phyloP scores from a whole-genome alignment of 345 rosid species.

The Aurinia saxatilis region DNA sequence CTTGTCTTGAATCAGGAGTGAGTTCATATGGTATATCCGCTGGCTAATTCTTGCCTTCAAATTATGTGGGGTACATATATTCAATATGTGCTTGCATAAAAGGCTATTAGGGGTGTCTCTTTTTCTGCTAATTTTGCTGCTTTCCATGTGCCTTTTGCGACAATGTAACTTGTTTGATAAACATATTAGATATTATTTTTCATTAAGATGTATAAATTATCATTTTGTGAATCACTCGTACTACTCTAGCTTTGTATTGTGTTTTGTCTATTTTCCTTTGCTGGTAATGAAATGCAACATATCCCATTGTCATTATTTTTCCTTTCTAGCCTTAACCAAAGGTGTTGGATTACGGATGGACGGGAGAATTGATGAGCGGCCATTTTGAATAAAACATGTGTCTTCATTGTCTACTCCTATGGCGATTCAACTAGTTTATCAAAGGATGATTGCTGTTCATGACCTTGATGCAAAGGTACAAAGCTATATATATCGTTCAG shows the following conservation, averaged over 20 bases:
- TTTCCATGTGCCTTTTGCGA: background rate
- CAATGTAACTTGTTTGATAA: background rate
- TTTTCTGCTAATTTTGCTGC: background rate
- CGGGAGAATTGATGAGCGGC: conserved; percentile 86
- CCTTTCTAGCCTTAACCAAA: conserved; percentile 69
- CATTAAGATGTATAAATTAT: background rate
- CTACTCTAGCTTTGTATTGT: background rate
- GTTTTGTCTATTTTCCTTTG: background rate
- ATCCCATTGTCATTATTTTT: background rate
- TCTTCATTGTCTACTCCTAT: conserved; percentile 65
- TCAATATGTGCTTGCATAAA: background rate
- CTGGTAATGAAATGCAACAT: background rate
- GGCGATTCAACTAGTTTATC: conserved; percentile 76
- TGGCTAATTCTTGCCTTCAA: background rate
- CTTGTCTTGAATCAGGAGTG: background rate
- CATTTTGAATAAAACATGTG: conserved; percentile 73
- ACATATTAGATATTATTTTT: background rate
- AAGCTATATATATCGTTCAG: background rate
- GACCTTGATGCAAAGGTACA: conserved; percentile 63
- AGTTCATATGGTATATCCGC: background rate
- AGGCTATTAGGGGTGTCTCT: background rate
- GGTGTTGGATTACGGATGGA: conserved; percentile 66
- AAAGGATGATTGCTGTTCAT: conserved; percentile 83
- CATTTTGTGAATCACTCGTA: background rate
- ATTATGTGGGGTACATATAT: background rate